Percentiles rank a stretch among this genome's conserved stretches.
Evolutionary conservation across 352 stramenopile species (phyloP).

Genomic region (Pilasporangium apinafurcum): DNA sequence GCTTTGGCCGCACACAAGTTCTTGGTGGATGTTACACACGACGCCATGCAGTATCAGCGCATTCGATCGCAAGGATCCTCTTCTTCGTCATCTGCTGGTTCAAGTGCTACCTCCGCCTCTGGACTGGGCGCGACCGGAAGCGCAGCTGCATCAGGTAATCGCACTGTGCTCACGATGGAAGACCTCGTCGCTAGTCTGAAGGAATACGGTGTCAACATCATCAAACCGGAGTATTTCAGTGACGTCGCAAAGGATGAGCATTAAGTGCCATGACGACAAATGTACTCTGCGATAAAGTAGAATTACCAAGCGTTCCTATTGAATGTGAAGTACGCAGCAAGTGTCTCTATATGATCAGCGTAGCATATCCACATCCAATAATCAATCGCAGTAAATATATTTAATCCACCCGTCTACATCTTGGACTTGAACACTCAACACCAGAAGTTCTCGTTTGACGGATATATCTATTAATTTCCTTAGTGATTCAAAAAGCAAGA

Average conservation of each 20-base stretch:
- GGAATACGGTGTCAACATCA: slow-evolving; percentile 76
- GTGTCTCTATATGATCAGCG: no score
- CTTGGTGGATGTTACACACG: slow-evolving; percentile 70
- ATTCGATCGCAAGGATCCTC: slow-evolving; percentile 32
- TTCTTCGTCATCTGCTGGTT: slow-evolving; percentile 1
- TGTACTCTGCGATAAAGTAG: no score
- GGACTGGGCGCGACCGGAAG: slow-evolving; percentile 7
- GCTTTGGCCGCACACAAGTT: slow-evolving; percentile 74
- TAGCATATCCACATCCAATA: no score
- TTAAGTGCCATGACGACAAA: no score
- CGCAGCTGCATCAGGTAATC: slow-evolving; percentile 7
- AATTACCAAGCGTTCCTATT: no score
- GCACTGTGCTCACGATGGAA: slow-evolving; percentile 63
- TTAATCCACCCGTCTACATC: no score
- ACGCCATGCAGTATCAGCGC: slow-evolving; percentile 75
- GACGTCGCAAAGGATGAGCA: slow-evolving; percentile 46
- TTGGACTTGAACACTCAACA: no score
- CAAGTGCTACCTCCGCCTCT: slow-evolving; percentile 1
- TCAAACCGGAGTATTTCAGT: slow-evolving; percentile 77
- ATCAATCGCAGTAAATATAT: no score
- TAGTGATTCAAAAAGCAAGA: no score
- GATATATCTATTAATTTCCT: no score
- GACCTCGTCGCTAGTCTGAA: slow-evolving; percentile 67
- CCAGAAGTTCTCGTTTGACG: no score
- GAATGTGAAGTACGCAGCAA: no score